Base-by-base conservation (phyloP, 2,329 filamentous ascomycete species). In the Bipolaris oryzae region DNA sequence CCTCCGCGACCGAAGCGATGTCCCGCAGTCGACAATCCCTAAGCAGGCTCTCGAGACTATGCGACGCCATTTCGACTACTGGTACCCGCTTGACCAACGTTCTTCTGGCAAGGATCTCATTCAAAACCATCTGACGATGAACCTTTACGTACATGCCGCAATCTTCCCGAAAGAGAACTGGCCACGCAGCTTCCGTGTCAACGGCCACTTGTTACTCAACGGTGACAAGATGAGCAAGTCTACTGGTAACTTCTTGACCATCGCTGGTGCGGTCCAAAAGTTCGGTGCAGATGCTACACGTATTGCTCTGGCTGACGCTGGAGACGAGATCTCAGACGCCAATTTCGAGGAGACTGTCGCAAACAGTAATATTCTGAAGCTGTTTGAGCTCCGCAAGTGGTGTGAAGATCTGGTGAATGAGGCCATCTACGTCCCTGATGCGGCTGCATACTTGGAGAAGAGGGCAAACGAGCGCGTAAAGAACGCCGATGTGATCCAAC, bases 161-260 rank as follows among this genome's bases (percentile, higher is more conserved):
- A 84, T 99, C 41, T 98, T 97, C 83, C 86, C 88, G 11, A 85
- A 86, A 57, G 86, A 94, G 76, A 96, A 92, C 81, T 97, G 94
- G 92, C 95, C 95, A 10, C 85, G 85, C 49, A 88, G 88, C 61
- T 84, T 98, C 64, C 89, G 95, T 63, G 88, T 90, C 61, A 99
- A 99, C 73, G 95, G 95, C 1, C 94, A 98, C 79, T 80, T 98
- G 70, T 87, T 96, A 77, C 83, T 99, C 63, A 99, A 99, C 75
- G 94, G 94, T 47, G 91, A 96, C 75, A 99, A 99, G 85, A 99
- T 99, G 95, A 90, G 88, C 76, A 99, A 99, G 82, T 94, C 89
- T 51, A 97, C 93, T 0, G 95, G 95, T 61, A 99, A 98, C 80
- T 99, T 99, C 82, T 84, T 99, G 76, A 98, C 95, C 10, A 82